These are phyloP conservation scores for Kwoniella dendrophila DNA, from an alignment of 768 basidiomycete genomes.

Conservation along the genomic window DNA sequence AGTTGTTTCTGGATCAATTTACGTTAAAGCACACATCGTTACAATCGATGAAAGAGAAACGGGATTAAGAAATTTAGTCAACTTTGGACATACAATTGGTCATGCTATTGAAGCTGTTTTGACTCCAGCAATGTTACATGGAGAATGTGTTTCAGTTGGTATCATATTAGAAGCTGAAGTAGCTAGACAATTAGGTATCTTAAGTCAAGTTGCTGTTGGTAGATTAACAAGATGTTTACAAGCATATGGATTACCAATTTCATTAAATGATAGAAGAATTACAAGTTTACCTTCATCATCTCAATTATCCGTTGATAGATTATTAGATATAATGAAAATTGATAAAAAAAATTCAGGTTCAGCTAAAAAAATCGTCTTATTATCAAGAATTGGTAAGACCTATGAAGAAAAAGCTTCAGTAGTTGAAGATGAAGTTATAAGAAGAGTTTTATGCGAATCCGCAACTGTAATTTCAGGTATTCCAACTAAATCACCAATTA, in stretches of 20 bases:
- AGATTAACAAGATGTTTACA: conserved; percentile 83
- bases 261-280: conserved; percentile 76
- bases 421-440: conserved; percentile 77
- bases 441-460: conserved; percentile 77
- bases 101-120: conserved; percentile 97
- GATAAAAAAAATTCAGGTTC: conserved; percentile 97
- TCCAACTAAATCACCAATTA: conserved; percentile 64
- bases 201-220: conserved; percentile 89
- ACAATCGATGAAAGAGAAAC: conserved; percentile 96
- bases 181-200: conserved; percentile 79
- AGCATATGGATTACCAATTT: conserved; percentile 85
- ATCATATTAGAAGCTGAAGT: conserved; percentile 97
- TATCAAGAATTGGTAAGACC: conserved; percentile 86
- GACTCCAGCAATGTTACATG: conserved; percentile 90
- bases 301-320: conserved; percentile 70
- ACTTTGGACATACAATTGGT: conserved; percentile 97
- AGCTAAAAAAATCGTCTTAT: conserved; percentile 90
- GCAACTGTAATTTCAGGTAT: conserved; percentile 71
- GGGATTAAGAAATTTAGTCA: conserved; percentile 95
- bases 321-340: conserved; percentile 90
- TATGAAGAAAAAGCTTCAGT: conserved; percentile 88
- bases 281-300: conserved; percentile 69
- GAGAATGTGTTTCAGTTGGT: conserved; percentile 92
- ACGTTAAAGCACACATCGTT: conserved; percentile 95
- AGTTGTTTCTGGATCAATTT: conserved; percentile 88